phyloP scores from a whole-genome alignment of 768 basidiomycete genomes.

The Mycena floridula region DNA sequence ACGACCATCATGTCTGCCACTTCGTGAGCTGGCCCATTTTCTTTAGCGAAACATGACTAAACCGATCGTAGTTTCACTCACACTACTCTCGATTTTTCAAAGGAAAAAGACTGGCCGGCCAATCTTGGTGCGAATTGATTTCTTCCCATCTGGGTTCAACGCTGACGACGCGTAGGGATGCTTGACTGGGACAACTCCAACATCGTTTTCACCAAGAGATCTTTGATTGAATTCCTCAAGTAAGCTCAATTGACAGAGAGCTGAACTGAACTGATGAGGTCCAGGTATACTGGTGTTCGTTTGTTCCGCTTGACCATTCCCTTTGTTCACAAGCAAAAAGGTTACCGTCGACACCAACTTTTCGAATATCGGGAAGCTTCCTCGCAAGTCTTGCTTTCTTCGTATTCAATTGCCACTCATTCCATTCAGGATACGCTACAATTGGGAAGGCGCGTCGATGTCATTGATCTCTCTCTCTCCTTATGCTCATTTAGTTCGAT shows the following conservation, averaged over 20 bases:
- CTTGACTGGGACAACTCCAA: constrained; percentile 75
- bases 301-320: no score
- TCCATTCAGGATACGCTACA: constrained; percentile 53
- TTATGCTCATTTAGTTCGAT: no score
- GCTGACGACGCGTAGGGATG: constrained; percentile 42
- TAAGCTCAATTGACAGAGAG: constrained; percentile 28
- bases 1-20: constrained; percentile 31
- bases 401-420: neutral
- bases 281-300: no score
- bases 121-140: constrained; percentile 45
- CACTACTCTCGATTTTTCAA: constrained; percentile 49
- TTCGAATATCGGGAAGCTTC: constrained; percentile 66
- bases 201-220: constrained; percentile 76
- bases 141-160: neutral
- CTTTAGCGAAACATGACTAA: no score
- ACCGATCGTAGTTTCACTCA: constrained; percentile 70
- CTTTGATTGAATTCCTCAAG: constrained; percentile 75
- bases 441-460: no score
- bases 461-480: no score
- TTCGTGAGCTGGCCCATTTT: no score
- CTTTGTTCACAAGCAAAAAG: no score
- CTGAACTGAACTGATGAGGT: no score
- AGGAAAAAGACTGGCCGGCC: constrained; percentile 69
- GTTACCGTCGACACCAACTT: constrained; percentile 75
- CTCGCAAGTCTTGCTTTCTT: constrained; percentile 38